Evolutionary conservation across 441 rosid genomes (phyloP), one percentile per base, ranked within the genome.

Genomic region (Capsella rubella): DNA sequence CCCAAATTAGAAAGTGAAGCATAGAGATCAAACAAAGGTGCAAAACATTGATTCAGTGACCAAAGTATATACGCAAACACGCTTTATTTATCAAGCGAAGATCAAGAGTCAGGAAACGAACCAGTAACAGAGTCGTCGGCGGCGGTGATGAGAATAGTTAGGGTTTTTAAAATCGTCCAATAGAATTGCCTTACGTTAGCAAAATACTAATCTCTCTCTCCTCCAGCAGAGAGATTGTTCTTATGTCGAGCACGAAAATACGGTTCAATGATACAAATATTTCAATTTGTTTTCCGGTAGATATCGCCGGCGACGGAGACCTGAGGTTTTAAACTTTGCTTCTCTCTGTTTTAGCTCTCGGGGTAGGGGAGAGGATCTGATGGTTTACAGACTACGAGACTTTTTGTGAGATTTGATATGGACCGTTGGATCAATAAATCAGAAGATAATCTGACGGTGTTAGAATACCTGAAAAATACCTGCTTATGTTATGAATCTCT

Each of bases 81-180:
- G 37, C 15, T 3, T 37, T 58, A 10, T 58, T 58, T 5, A 16
- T 58, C 9, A 58, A 60, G 31, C 18, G 16, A 60, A 59, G 49
- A 39, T 39, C 14, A 21, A 27, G 66, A 42, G 25, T 6, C 21
- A 61, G 21, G 21, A 61, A 27, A 61, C 51, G 37, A 61, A 61
- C 66, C 51, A 43, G 51, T 61, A 13, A 42, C 21, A 61, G 37
- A 42, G 66, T 42, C 51, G 65, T 16, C 49, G 65, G 64, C 51
- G 10, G 4, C 52, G 27, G 51, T 8, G 25, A 11, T 5, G 50
- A 61, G 34, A 14, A 18, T 42, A 21, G 13, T 27, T 60, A 60
- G 65, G 65, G 50, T 2, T 39, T 58, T 8, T 11, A 57, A 32
- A 6, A 32, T 1, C 27, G 27, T 13, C 8, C 2, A 18, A 60